These are phyloP conservation scores for Eucalyptus polybractea DNA, from an alignment of 345 rosid genomes.

Conservation along the genomic window DNA sequence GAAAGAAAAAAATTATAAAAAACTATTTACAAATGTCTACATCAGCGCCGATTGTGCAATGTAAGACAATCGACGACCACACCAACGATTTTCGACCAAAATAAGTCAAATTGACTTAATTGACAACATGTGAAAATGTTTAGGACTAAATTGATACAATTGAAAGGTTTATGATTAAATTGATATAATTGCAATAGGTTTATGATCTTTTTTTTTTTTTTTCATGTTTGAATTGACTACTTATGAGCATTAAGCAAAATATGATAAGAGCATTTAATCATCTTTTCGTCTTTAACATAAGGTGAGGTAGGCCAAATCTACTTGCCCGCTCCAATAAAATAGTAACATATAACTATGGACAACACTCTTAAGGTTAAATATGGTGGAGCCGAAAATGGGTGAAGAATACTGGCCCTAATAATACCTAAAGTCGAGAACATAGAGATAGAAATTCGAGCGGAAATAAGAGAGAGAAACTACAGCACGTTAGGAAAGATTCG, in stretches of 20 bases:
- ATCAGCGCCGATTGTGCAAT: accelerated
- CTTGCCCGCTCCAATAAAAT: neutral
- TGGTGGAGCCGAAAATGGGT: neutral
- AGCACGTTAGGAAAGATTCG: neutral
- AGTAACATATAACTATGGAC: neutral
- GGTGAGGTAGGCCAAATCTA: neutral
- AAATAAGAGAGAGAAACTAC: neutral
- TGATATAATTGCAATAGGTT: no score
- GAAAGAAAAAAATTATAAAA: neutral
- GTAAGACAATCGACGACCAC: no score
- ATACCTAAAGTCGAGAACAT: neutral
- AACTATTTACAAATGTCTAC: no score
- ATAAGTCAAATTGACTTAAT: no score
- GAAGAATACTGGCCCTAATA: neutral
- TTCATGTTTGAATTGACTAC: neutral
- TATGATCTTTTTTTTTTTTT: no score
- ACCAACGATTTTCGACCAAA: no score
- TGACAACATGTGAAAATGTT: no score
- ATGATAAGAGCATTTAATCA: neutral
- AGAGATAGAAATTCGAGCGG: neutral
- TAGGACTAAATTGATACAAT: accelerated
- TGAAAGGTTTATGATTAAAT: no score
- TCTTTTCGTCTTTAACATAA: neutral
- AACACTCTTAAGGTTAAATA: neutral
- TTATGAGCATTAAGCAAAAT: neutral